phyloP scores from a whole-genome alignment of 2,329 filamentous ascomycete genomes.

The Thyridium curvatum region DNA sequence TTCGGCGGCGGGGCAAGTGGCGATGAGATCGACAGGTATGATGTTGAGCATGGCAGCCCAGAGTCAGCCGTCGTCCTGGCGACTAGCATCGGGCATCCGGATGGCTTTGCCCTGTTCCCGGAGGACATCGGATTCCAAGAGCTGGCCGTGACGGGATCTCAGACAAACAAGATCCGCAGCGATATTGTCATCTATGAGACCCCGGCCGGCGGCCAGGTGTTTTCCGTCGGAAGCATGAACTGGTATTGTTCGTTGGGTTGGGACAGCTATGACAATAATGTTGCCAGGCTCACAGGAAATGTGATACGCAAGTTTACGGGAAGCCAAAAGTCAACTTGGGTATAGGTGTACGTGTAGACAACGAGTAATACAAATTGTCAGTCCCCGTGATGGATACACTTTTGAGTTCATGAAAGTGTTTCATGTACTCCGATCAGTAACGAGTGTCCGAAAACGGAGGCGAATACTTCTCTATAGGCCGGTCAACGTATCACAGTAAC shows the following conservation, averaged over 20 bases:
- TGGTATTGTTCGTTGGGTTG: slow-evolving; percentile 16
- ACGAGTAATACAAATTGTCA: no score
- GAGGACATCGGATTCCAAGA: slow-evolving; percentile 15
- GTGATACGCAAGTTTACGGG: slow-evolving; percentile 3
- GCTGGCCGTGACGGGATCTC: slow-evolving; percentile 12
- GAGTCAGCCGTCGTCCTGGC: slow-evolving; percentile 18
- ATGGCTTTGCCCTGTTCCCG: slow-evolving; percentile 13
- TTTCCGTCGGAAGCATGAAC: slow-evolving; percentile 18
- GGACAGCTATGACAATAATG: slow-evolving; percentile 16
- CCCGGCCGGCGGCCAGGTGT: slow-evolving; percentile 9
- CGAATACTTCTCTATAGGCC: no score
- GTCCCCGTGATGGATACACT: no score
- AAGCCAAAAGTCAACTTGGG: no score
- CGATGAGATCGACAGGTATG: slow-evolving; percentile 27
- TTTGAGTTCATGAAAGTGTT: no score
- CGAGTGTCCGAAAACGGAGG: no score
- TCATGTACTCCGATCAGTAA: no score
- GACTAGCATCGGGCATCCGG: slow-evolving; percentile 13
- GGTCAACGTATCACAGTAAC: no score
- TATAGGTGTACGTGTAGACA: no score
- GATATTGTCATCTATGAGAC: slow-evolving; percentile 16
- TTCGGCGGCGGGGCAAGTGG: slow-evolving; percentile 24
- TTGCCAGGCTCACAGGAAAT: slow-evolving; percentile 15
- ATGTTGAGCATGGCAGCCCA: slow-evolving; percentile 20
- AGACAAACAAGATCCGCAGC: slow-evolving; percentile 12